Evolutionary conservation across 2,329 filamentous ascomycete genomes (phyloP), one percentile per base, ranked within the genome.

Genomic region (Chaetomiaceae sp.): DNA sequence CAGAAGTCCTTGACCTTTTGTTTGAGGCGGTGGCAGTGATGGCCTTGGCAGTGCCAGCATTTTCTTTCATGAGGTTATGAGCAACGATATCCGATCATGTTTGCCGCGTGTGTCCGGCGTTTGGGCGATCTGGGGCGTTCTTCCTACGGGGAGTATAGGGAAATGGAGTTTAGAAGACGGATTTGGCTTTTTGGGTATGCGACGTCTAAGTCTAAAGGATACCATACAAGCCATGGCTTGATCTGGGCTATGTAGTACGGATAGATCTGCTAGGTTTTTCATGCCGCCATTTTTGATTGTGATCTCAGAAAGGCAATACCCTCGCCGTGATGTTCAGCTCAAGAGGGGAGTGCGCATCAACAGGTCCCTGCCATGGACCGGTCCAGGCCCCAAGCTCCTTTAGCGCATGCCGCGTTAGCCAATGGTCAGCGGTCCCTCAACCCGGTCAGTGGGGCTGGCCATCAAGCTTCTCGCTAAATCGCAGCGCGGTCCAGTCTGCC

Each of bases 391-490:
- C 19, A 34, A 25, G 17, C 25, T 31, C n/a, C n/a, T 47, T 7
- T 19, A 9, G 31, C 31, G 6, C 22, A 29, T 33, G 20, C 5
- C 7, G 11, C 12, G 17, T 14, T 45, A 49, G 53, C 52, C 51
- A 54, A 54, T 55, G 40, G 42, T 23, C 39, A 12, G 23, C n/a
- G 17, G 29, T 6, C 25, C 22, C n/a, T 20, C 11, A 7, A 2
- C 34, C 37, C 33, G 4, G n/a, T 27, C 12, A 14, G 51, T 47
- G 46, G 44, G 22, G 39, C 23, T 27, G 6, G 14, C 22, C 15
- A 23, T 19, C 49, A 48, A 55, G 53, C 40, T 56, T 54, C 34
- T 23, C 45, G 45, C 56, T 55, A 58, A 52, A 52, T 56, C 58
- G 56, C 58, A 53, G 47, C 42, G 40, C 33, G 47, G 33, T 55